These are phyloP conservation scores for Aechmea fasciata DNA, from an alignment of 176 grass and related monocot genomes.

Conservation along the genomic window DNA sequence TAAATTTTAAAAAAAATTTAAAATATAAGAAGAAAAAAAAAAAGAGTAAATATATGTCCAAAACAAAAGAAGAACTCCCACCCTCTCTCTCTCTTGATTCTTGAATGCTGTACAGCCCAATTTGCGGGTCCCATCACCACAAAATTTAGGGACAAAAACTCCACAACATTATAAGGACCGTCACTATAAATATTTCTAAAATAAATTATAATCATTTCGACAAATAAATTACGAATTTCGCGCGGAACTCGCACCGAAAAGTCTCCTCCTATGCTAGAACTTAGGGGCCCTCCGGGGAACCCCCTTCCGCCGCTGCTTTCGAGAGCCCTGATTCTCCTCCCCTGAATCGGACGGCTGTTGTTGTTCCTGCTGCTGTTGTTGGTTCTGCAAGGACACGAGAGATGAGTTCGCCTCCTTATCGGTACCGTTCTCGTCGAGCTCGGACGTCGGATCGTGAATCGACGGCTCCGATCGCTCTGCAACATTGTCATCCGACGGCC, in stretches of 20 bases:
- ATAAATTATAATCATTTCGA: too few species aligned
- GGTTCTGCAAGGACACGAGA: background rate
- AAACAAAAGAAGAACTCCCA: too few species aligned
- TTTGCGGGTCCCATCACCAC: too few species aligned
- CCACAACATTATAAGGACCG: too few species aligned
- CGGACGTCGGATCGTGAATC: background rate
- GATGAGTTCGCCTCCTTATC: background rate
- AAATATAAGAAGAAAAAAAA: too few species aligned
- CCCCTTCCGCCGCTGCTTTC: background rate
- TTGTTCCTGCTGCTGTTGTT: too few species aligned
- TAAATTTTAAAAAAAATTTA: too few species aligned
- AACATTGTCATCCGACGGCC: background rate
- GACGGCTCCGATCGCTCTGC: background rate
- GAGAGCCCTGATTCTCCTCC: background rate
- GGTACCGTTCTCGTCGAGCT: background rate
- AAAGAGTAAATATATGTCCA: too few species aligned
- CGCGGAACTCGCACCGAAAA: background rate
- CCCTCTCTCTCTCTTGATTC: too few species aligned
- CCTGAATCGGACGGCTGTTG: background rate
- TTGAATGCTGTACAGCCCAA: too few species aligned
- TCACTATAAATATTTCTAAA: too few species aligned
- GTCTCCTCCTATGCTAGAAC: background rate
- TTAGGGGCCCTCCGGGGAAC: background rate
- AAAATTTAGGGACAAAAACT: too few species aligned
- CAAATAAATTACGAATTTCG: background rate